These are phyloP conservation scores for Sarocladium brachiariae DNA, from an alignment of 2,329 filamentous ascomycete species.

Conservation along the genomic window DNA sequence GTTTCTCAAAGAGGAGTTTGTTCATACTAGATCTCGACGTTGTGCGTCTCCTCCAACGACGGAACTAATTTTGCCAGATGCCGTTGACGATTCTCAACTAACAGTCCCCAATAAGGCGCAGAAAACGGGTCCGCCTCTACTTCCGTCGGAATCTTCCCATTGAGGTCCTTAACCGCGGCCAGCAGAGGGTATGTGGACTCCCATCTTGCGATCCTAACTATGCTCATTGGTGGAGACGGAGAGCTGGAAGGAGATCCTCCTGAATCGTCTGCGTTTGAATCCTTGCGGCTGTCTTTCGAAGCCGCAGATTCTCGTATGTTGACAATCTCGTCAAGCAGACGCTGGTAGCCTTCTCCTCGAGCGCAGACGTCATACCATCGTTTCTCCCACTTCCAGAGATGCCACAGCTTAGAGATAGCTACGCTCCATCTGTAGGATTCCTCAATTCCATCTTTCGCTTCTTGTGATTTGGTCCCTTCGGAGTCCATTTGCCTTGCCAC, in stretches of 20 bases:
- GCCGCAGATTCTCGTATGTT: constrained; percentile 16
- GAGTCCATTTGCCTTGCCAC: constrained; percentile 22
- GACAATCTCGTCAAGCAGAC: constrained; percentile 25
- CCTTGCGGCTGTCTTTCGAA: neutral
- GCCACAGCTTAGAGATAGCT: constrained; percentile 25
- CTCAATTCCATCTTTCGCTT: constrained; percentile 9
- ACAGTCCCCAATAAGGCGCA: constrained; percentile 13
- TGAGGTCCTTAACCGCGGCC: constrained; percentile 7
- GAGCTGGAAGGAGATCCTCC: neutral
- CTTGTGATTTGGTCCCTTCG: constrained; percentile 12
- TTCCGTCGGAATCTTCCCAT: neutral
- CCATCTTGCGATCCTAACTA: neutral
- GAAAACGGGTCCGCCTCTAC: constrained; percentile 13
- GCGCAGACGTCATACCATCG: constrained; percentile 33
- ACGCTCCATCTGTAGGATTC: constrained; percentile 25
- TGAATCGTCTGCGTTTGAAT: no score
- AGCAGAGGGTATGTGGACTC: neutral
- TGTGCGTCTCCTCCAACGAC: neutral
- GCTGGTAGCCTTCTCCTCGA: constrained; percentile 29
- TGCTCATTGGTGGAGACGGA: neutral
- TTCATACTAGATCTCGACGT: neutral
- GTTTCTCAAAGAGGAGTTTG: no score
- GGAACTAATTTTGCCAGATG: neutral
- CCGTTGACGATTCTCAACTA: constrained; percentile 6
- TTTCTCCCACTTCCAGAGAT: constrained; percentile 22